phyloP scores from a whole-genome alignment of 768 basidiomycete genomes.

The Naganishia friedmannii region DNA sequence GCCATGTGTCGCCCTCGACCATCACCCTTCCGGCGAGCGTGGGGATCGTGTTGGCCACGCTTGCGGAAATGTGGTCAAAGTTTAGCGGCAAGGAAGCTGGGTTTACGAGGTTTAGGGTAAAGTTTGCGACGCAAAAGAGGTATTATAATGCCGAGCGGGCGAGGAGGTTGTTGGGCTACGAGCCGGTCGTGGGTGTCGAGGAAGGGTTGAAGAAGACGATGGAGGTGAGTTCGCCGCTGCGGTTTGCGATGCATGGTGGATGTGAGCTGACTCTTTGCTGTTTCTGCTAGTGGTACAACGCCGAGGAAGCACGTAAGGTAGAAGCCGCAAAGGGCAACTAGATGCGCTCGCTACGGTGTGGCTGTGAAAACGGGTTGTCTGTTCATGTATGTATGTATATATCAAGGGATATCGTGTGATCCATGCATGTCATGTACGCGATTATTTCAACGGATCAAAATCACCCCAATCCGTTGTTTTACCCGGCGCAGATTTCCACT shows the following conservation, averaged over 20 bases:
- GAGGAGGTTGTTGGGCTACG: conserved; percentile 83
- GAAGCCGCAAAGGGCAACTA: conserved; percentile 10
- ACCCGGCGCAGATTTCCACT: conserved; percentile 36
- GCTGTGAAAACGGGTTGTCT: not conserved
- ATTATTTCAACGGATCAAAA: conserved; percentile 49
- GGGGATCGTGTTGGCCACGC: conserved; percentile 68
- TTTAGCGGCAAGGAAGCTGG: conserved; percentile 73
- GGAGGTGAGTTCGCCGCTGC: conserved; percentile 42
- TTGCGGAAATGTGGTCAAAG: conserved; percentile 71
- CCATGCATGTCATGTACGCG: conserved; percentile 2
- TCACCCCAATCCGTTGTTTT: conserved; percentile 45
- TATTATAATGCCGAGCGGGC: conserved; percentile 88
- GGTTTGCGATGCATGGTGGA: not conserved
- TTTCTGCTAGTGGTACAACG: conserved; percentile 8
- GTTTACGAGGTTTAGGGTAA: conserved; percentile 81
- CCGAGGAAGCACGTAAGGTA: conserved; percentile 16
- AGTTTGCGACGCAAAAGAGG: conserved; percentile 70
- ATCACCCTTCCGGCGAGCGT: conserved; percentile 62
- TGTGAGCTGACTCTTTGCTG: not conserved
- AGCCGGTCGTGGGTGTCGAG: conserved; percentile 80
- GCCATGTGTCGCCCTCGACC: conserved; percentile 59
- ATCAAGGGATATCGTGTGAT: not conserved
- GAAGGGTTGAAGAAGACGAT: conserved; percentile 80
- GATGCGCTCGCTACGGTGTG: not conserved
- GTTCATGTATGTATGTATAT: not conserved